Conservation (phyloP, 2,329 filamentous ascomycete genomes). For the Talaromyces albobiverticillius region DNA sequence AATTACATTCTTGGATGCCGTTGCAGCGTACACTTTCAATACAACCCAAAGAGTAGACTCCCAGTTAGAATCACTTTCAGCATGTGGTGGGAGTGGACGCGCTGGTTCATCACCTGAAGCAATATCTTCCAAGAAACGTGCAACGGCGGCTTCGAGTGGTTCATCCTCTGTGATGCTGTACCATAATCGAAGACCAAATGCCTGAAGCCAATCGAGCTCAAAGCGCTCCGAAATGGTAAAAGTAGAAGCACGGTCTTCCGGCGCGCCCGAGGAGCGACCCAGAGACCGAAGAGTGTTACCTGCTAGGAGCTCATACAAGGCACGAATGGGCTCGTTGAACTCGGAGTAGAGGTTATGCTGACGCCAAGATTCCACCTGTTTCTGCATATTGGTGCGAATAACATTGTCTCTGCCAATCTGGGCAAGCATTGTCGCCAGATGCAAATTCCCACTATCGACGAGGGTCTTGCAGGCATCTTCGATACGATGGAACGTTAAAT, state of each 20-base stretch:
- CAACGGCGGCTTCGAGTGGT: constrained; percentile 68
- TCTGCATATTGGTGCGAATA: constrained; percentile 69
- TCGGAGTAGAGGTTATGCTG: constrained; percentile 81
- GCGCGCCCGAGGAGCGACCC: constrained; percentile 66
- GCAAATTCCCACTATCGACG: constrained; percentile 71
- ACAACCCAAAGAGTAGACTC: constrained; percentile 87
- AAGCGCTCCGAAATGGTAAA: constrained; percentile 84
- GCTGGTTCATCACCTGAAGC: constrained; percentile 65
- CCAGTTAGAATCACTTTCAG: constrained; percentile 53
- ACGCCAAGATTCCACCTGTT: constrained; percentile 82
- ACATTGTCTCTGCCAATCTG: constrained; percentile 72
- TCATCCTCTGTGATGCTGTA: constrained; percentile 71
- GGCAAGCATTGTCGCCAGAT: constrained; percentile 78
- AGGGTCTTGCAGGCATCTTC: constrained; percentile 80
- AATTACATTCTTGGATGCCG: constrained; percentile 26
- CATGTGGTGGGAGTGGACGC: constrained; percentile 69
- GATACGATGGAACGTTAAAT: constrained; percentile 74
- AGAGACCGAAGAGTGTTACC: constrained; percentile 84
- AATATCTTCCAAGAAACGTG: constrained; percentile 71
- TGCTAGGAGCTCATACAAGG: constrained; percentile 83
- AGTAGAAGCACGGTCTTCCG: constrained; percentile 75
- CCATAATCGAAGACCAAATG: constrained; percentile 88
- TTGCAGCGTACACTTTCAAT: constrained; percentile 70
- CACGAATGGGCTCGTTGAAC: constrained; percentile 77
- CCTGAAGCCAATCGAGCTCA: constrained; percentile 85